These are phyloP conservation scores for Teratosphaeria nubilosa DNA, from an alignment of 2,329 filamentous ascomycete genomes.

Conservation along the genomic window DNA sequence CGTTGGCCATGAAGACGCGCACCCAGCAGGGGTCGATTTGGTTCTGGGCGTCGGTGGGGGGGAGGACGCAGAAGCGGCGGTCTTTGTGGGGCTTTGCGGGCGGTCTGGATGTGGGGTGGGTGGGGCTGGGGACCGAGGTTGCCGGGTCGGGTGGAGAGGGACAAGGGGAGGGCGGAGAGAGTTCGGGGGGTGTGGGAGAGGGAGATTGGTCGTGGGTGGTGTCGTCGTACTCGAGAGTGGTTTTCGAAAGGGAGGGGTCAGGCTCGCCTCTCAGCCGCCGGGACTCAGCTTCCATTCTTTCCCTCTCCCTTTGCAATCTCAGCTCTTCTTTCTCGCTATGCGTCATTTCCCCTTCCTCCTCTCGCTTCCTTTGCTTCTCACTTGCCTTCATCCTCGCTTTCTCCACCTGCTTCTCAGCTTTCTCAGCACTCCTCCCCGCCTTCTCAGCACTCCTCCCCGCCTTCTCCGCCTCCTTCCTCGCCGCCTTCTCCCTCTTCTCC, in stretches of 20 bases:
- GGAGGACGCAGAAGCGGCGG: constrained; percentile 71
- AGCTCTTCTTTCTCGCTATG: constrained; percentile 20
- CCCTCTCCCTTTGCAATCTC: constrained; percentile 19
- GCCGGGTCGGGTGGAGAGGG: not conserved
- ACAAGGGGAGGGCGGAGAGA: not conserved
- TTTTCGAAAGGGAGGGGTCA: not conserved
- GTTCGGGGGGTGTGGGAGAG: not conserved
- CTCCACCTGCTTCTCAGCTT: constrained; percentile 27
- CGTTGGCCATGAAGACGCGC: constrained; percentile 66
- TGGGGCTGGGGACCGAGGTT: not conserved
- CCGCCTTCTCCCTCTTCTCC: constrained; percentile 34
- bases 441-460: constrained; percentile 28
- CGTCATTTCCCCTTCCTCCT: constrained; percentile 16
- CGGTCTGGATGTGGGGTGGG: not conserved
- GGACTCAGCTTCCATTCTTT: constrained; percentile 23
- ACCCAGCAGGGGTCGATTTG: constrained; percentile 63
- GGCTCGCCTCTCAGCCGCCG: constrained; percentile 22
- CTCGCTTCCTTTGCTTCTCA: not conserved
- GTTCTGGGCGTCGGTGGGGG: constrained; percentile 46
- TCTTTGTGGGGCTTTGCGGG: constrained; percentile 36
- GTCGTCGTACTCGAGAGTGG: not conserved
- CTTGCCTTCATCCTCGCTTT: constrained; percentile 13
- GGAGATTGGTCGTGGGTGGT: not conserved
- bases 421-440: constrained; percentile 19
- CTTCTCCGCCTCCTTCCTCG: constrained; percentile 20